Evolutionary conservation across 352 stramenopile species (phyloP), one percentile per base, ranked within the genome.

Genomic region (Peronospora destructor): DNA sequence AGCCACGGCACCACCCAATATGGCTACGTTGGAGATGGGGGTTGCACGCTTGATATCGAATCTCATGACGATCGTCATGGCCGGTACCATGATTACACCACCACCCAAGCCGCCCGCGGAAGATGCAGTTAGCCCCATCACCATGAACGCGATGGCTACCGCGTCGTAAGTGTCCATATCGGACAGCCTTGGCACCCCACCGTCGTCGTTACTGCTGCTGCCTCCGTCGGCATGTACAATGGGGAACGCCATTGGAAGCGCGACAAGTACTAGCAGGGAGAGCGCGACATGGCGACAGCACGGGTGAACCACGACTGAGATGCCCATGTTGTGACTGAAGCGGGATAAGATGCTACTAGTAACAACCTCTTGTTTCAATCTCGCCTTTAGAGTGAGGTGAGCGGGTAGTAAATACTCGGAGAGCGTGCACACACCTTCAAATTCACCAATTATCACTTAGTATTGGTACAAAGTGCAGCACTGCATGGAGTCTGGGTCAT

Each of bases 21-120:
- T 82, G 61, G 75, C 68, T 26, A 84, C 60, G 57, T 83, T 84
- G 28, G 68, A 74, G 29, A 70, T 69, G 9, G 75, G 72, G 32
- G 72, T 86, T 16, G 70, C 72, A 40, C 66, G 69, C 55, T 86
- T 84, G 49, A 84, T 78, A 43, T 86, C 68, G 40, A 86, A 84
- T 44, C 66, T 49, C 72, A 86, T 82, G 49, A 81, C 60, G 28
- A 84, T 50, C 49, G 82, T 66, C 58, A 85, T 73, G 14, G 68
- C 53, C 26, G 74, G 74, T 23, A 85, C 64, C 49, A 82, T 63
- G 51, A 85, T 78, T 13, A 66, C 49, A 0, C 66, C 73, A 36
- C 73, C 71, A 40, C 74, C 71, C 16, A 82, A 57, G 16, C 74
- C 69, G 2, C 74, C 74, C 0, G 74, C 70, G 0, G 74, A 68